Percentiles rank a stretch among this genome's conserved stretches.
These are phyloP conservation scores for Aegilops sharonensis DNA, from an alignment of 176 grass and related monocot genomes.

Conservation along the genomic window DNA sequence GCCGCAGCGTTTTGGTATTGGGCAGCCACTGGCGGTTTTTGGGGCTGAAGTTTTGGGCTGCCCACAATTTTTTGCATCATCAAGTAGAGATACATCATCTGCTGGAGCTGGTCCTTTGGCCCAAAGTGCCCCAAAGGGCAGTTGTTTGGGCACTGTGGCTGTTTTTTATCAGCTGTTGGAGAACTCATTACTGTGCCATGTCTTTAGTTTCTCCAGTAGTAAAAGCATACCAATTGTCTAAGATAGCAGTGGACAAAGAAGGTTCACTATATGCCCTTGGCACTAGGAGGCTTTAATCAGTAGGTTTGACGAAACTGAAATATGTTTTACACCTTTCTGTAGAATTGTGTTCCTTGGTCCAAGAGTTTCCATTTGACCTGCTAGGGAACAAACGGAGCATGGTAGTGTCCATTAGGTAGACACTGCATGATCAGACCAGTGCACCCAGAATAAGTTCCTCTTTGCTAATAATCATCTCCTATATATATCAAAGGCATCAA, in stretches of 20 bases:
- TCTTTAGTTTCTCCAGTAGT: conserved; percentile 6
- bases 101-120: too few relatives aligned
- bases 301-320: background rate
- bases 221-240: background rate
- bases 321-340: conserved; percentile 5
- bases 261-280: conserved; percentile 7
- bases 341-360: background rate
- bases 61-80: too few relatives aligned
- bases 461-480: background rate
- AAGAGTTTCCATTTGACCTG: conserved; percentile 9
- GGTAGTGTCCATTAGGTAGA: background rate
- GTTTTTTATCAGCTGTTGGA: too few relatives aligned
- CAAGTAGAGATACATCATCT: too few relatives aligned
- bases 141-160: too few relatives aligned
- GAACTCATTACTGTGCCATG: background rate
- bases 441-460: background rate
- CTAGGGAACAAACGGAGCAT: background rate
- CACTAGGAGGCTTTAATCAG: background rate
- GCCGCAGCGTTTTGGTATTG: too few relatives aligned
- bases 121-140: too few relatives aligned
- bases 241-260: background rate
- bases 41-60: too few relatives aligned
- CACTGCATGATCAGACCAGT: background rate
- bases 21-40: too few relatives aligned
- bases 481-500: background rate